Percentiles rank a stretch among this genome's conserved stretches.
phyloP scores from a whole-genome alignment of 1,284 basidiomycete genomes.

The Trichosporon ovoides region DNA sequence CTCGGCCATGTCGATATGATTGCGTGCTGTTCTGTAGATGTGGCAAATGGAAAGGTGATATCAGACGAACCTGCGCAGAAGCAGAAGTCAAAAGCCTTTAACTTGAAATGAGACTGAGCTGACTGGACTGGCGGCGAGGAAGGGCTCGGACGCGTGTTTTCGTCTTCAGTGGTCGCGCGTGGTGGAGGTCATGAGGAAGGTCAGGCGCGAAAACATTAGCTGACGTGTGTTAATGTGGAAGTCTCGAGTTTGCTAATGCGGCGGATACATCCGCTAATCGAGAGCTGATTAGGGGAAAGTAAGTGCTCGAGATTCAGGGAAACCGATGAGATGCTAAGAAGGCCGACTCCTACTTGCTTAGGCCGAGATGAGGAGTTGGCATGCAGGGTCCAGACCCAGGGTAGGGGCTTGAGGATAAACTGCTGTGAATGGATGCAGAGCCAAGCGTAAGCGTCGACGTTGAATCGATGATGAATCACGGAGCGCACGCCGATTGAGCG shows the following conservation, averaged over 20 bases:
- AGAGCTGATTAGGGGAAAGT: not conserved
- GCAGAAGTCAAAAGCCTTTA: too few species aligned
- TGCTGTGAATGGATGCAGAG: too few species aligned
- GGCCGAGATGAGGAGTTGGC: too few species aligned
- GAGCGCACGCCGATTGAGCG: too few species aligned
- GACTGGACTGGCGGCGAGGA: not conserved
- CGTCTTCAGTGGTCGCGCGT: slow-evolving; percentile 5
- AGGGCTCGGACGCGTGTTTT: slow-evolving; percentile 2
- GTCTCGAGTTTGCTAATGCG: too few species aligned
- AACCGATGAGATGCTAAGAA: not conserved
- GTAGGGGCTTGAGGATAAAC: too few species aligned
- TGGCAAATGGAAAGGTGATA: not conserved
- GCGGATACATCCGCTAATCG: not conserved
- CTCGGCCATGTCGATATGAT: slow-evolving; percentile 12
- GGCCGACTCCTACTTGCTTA: not conserved
- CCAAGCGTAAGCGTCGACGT: too few species aligned
- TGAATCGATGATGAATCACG: too few species aligned
- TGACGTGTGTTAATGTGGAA: slow-evolving; percentile 14
- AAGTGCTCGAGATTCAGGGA: not conserved
- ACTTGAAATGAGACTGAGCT: not conserved
- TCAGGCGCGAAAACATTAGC: not conserved
- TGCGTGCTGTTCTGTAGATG: too few species aligned
- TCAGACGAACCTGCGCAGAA: not conserved
- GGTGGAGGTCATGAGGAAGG: not conserved
- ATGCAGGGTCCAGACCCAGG: too few species aligned